Base-by-base conservation (phyloP, 345 rosid genomes). In the Brassica nigra region DNA sequence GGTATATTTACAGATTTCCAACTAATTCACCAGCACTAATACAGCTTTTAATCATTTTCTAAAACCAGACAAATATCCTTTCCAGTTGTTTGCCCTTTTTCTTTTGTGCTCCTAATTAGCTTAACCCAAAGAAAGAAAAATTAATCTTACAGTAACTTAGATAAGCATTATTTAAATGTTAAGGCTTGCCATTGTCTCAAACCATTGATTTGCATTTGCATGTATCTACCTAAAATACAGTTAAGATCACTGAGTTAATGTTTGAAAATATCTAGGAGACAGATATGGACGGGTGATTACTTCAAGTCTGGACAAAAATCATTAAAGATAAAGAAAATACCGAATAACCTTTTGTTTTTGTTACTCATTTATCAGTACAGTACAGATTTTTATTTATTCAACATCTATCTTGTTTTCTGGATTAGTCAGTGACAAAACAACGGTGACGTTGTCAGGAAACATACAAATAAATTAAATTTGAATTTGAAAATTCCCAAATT, bases 271-370 rank as follows among this genome's bases (percentile, higher is more conserved):
- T 57, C 36, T 2, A 78, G 12, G 67, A 42, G 81, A 65, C 81
- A 72, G 73, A 72, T 47, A 78, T 36, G 66, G 77, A 72, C 67
- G 15, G 36, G 49, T 78, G 71, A 66, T 78, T 71, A 65, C 77
- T 57, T 78, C 82, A 58, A 57, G 68, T 72, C 57, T 52, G 54
- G 68, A 78, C 77, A 73, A 58, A 71, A 65, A 42, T 78, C 61
- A 59, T 78, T 42, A 58, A 11, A 23, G 5, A 47, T 18, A 65
- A 5, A 31, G 16, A 3, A 69, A 62, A 69, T 4, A n/a, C 47
- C 20, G 34, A 64, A 62, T 11, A 20, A 36, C 2, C 1, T 14
- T 27, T 30, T 20, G 33, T 27, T n/a, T n/a, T 52, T 11, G 54
- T 47, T 11, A 0, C 12, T 11, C 15, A 47, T 1, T 16, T 16